phyloP scores from a whole-genome alignment of 2,329 filamentous ascomycete species.

The Amauroascus verrucosus region DNA sequence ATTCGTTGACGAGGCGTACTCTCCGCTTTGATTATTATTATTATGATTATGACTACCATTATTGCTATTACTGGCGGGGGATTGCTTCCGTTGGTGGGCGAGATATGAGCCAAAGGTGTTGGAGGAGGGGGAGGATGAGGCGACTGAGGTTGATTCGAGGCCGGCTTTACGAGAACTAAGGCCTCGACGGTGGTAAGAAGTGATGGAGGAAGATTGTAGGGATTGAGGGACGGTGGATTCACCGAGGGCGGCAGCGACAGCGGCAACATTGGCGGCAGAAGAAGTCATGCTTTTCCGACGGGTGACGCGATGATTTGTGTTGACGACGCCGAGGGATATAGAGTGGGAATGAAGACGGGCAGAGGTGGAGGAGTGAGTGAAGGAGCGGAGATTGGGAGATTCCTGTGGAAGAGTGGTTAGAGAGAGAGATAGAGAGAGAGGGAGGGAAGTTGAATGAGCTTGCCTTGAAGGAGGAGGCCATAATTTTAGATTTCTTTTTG shows the following conservation, averaged over 20 bases:
- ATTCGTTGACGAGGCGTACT: constrained; percentile 37
- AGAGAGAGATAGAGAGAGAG: not conserved
- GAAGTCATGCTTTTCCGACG: constrained; percentile 88
- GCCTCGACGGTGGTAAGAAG: constrained; percentile 49
- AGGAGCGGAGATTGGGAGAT: constrained; percentile 46
- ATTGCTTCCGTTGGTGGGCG: constrained; percentile 31
- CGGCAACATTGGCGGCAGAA: constrained; percentile 53
- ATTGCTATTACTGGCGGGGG: constrained; percentile 18
- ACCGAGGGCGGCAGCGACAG: constrained; percentile 48
- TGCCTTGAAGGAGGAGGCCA: too few species aligned
- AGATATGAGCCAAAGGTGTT: constrained; percentile 34
- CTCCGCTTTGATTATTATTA: constrained; percentile 34
- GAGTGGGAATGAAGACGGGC: constrained; percentile 66
- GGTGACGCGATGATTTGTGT: constrained; percentile 73
- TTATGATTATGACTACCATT: constrained; percentile 19
- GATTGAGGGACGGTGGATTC: constrained; percentile 49
- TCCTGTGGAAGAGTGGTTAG: constrained; percentile 15
- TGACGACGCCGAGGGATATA: constrained; percentile 64
- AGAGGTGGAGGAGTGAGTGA: constrained; percentile 54
- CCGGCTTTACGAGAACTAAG: constrained; percentile 31
- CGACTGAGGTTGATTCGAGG: constrained; percentile 54
- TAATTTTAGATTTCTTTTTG: too few species aligned
- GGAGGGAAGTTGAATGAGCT: not conserved
- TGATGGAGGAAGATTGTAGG: constrained; percentile 43
- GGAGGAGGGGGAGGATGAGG: constrained; percentile 30